These are phyloP conservation scores for Diaporthe vexans DNA, from an alignment of 2,329 filamentous ascomycete species.

Conservation along the genomic window DNA sequence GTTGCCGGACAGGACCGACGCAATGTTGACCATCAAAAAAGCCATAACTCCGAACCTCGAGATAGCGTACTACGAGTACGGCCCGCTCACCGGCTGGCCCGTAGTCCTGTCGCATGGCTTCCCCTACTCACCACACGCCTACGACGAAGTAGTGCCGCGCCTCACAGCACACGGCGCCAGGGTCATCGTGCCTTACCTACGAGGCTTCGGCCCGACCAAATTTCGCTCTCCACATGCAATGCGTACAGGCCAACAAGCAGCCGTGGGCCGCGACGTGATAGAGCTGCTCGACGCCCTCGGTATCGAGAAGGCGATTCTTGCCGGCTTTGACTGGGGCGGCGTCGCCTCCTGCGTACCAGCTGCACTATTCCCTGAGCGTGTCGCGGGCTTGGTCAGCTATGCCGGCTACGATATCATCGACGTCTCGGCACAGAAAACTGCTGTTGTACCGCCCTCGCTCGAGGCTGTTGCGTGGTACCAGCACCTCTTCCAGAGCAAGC, in stretches of 20 bases:
- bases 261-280: not conserved
- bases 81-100: constrained; percentile 3
- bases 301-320: not conserved
- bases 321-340: constrained; percentile 8
- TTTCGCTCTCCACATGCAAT: not conserved
- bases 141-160: constrained; percentile 8
- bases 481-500: constrained; percentile 16
- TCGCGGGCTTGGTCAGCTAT: constrained; percentile 8
- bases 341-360: not conserved
- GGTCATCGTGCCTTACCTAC: constrained; percentile 8
- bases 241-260: constrained; percentile 13
- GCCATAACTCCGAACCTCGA: not conserved
- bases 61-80: constrained; percentile 16
- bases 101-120: constrained; percentile 10
- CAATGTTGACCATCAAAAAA: not conserved
- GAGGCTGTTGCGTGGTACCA: constrained; percentile 8
- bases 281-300: constrained; percentile 1
- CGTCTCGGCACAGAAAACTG: not conserved
- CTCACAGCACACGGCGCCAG: constrained; percentile 4
- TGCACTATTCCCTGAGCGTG: not conserved
- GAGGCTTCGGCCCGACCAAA: not conserved
- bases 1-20: not conserved
- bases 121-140: constrained; percentile 1
- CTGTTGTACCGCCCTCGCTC: not conserved
- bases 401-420: constrained; percentile 19